Percentiles rank a stretch among this genome's conserved stretches.
These are phyloP conservation scores for Erodium trifolium DNA, from an alignment of 441 rosid genomes.

Conservation along the genomic window DNA sequence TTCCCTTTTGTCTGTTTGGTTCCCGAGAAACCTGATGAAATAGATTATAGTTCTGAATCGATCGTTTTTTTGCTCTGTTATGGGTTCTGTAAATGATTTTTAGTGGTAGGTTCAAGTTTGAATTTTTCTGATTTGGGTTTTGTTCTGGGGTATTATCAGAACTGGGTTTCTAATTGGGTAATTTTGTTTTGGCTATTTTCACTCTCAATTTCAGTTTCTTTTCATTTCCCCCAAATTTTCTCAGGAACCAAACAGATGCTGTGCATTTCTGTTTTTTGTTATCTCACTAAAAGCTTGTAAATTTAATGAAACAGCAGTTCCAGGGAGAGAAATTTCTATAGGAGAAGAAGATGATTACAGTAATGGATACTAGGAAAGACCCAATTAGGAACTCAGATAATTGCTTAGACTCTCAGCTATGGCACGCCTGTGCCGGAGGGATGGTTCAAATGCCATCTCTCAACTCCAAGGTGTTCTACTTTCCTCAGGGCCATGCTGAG, in stretches of 20 bases:
- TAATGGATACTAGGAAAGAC: slow-evolving; percentile 6
- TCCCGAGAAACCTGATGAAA: background rate
- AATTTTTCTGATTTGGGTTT: background rate
- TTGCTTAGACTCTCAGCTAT: slow-evolving; percentile 80
- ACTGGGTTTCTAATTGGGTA: background rate
- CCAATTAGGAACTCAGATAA: slow-evolving; percentile 28
- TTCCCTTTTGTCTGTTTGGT: background rate
- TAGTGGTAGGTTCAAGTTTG: slow-evolving; percentile 2
- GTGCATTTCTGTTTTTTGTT: background rate
- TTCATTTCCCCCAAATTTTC: background rate
- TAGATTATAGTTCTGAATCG: background rate
- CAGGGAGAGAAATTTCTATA: background rate
- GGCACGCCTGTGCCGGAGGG: slow-evolving; percentile 99
- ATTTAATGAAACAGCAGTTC: background rate
- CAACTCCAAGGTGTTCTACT: slow-evolving; percentile 69
- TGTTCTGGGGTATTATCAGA: background rate
- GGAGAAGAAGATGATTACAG: background rate
- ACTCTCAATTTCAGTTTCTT: slow-evolving; percentile 1
- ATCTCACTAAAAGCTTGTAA: background rate
- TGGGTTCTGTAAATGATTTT: background rate
- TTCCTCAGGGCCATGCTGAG: slow-evolving; percentile 95
- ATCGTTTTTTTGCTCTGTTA: background rate
- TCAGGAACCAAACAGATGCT: slow-evolving; percentile 6
- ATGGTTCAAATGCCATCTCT: slow-evolving; percentile 85
- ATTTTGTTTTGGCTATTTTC: background rate